Conservation (phyloP, 805 yeast species). For the Metschnikowia picachoensis region DNA sequence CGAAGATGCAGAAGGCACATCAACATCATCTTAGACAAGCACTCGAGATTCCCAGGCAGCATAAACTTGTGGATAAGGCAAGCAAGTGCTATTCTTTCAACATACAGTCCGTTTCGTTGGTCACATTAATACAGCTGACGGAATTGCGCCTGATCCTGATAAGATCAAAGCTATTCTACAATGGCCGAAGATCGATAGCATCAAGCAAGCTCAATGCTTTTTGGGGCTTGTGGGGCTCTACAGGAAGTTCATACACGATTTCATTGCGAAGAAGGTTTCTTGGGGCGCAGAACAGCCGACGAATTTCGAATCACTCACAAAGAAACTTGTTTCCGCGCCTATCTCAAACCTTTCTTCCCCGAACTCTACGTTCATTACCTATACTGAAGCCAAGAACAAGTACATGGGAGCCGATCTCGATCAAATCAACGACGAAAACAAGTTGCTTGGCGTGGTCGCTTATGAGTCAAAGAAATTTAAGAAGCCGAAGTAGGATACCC, state of each 20-base stretch:
- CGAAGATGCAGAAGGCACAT: too few species aligned
- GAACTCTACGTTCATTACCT: too few species aligned
- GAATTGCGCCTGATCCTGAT: not conserved
- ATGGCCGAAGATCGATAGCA: not conserved
- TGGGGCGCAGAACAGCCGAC: not conserved
- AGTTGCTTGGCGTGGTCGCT: too few species aligned
- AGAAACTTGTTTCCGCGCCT: too few species aligned
- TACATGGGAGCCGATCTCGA: too few species aligned
- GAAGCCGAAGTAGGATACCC: too few species aligned
- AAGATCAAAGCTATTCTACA: not conserved
- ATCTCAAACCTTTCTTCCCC: too few species aligned
- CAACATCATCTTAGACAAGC: too few species aligned
- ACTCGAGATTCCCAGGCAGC: too few species aligned
- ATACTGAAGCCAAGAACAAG: too few species aligned
- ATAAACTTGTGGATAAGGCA: not conserved
- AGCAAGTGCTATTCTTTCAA: not conserved
- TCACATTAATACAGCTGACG: not conserved
- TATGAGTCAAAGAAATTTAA: too few species aligned
- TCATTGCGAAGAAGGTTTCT: not conserved
- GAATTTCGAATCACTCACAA: not conserved
- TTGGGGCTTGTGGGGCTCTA: not conserved
- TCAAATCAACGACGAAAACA: too few species aligned
- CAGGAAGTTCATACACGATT: not conserved
- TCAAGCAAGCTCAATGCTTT: not conserved
- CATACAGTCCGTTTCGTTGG: not conserved